phyloP scores from a whole-genome alignment of 2,329 filamentous ascomycete genomes.

The Lachnellula subtilissima region DNA sequence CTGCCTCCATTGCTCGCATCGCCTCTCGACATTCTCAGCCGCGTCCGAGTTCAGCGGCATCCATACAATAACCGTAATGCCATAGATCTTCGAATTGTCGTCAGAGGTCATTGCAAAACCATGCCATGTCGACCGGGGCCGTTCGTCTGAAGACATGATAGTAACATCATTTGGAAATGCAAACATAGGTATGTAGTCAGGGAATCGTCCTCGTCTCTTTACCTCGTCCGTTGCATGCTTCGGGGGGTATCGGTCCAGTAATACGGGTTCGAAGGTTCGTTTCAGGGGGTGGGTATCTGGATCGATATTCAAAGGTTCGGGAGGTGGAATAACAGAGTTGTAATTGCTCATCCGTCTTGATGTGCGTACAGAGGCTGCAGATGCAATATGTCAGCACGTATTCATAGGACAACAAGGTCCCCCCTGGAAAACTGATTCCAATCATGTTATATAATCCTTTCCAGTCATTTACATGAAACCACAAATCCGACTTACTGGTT shows the following conservation, averaged over 20 bases:
- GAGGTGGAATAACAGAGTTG: conserved; percentile 93
- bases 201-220: conserved; percentile 77
- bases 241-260: conserved; percentile 89
- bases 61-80: conserved; percentile 89
- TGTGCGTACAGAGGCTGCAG: conserved; percentile 65
- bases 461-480: background rate
- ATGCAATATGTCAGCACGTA: conserved; percentile 18
- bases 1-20: conserved; percentile 81
- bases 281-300: conserved; percentile 95
- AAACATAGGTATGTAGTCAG: conserved; percentile 99
- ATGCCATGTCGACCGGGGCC: conserved; percentile 96
- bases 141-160: conserved; percentile 90
- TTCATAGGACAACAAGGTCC: conserved; percentile 2
- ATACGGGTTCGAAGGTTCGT: conserved; percentile 89
- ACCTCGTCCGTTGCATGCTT: conserved; percentile 76
- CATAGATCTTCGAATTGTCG: conserved; percentile 87
- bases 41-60: conserved; percentile 76
- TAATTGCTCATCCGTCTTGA: conserved; percentile 91
- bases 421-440: background rate
- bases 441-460: background rate
- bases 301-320: conserved; percentile 82
- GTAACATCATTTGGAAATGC: conserved; percentile 97
- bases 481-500: conserved; percentile 54
- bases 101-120: conserved; percentile 97
- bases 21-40: conserved; percentile 76